A percentile compares a stretch with the other conserved stretches of the same genome.
These are phyloP conservation scores for Stagonosporopsis chrysanthemi DNA, from an alignment of 2,329 filamentous ascomycete species.

Conservation along the genomic window DNA sequence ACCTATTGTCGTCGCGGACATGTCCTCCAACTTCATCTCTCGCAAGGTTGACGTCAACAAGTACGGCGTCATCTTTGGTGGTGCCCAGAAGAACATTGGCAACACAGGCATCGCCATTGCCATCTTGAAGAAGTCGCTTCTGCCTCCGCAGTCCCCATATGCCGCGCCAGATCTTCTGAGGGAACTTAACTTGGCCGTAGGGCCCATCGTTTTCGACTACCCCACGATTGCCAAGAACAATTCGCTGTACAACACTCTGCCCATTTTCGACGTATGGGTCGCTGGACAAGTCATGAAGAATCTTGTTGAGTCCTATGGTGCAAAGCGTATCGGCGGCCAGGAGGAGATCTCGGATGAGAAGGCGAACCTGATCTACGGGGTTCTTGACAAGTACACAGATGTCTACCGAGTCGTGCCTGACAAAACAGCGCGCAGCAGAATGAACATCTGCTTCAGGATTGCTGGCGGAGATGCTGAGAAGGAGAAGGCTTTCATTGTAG, in stretches of 20 bases:
- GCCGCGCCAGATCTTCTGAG: conserved; percentile 75
- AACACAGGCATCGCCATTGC: conserved; percentile 85
- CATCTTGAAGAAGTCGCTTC: conserved; percentile 80
- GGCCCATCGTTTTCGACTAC: conserved; percentile 82
- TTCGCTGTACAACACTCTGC: conserved; percentile 93
- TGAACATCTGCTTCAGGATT: conserved; percentile 95
- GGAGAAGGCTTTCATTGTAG: conserved; percentile 81
- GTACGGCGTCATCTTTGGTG: conserved; percentile 85
- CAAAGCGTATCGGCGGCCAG: conserved; percentile 77
- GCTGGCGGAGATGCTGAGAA: conserved; percentile 69
- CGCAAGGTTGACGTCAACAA: conserved; percentile 78
- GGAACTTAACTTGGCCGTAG: conserved; percentile 76
- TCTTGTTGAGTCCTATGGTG: conserved; percentile 69
- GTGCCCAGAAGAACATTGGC: conserved; percentile 94
- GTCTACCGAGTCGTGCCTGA: conserved; percentile 82
- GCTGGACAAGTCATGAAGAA: conserved; percentile 86
- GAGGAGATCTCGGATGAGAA: conserved; percentile 77
- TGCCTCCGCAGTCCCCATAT: conserved; percentile 66
- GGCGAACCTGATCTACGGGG: conserved; percentile 76
- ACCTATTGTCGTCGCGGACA: conserved; percentile 82
- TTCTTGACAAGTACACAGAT: conserved; percentile 75
- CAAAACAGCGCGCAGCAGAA: conserved; percentile 78
- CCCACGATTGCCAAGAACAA: conserved; percentile 90
- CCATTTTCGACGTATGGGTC: conserved; percentile 93
- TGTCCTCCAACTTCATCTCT: conserved; percentile 93